Evolutionary conservation across 495 filamentous ascomycete species (phyloP).

Genomic region (Trichoderma orchidacearum): DNA sequence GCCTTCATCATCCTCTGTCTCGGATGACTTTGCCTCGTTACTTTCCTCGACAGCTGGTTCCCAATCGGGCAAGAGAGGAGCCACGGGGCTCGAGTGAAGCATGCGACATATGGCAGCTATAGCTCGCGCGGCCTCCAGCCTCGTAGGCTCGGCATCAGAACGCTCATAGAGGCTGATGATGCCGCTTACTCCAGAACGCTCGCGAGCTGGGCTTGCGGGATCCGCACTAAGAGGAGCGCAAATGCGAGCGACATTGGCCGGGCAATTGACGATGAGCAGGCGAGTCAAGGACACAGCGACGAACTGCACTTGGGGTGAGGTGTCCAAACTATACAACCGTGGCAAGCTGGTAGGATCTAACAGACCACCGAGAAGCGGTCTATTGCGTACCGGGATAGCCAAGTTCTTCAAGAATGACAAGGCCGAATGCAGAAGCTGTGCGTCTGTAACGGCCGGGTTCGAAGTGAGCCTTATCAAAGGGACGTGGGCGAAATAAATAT

Average conservation of each 20-base stretch:
- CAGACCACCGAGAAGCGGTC: slow-evolving; percentile 39
- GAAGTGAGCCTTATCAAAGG: slow-evolving; percentile 40
- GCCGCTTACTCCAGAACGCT: slow-evolving; percentile 40
- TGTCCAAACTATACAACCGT: slow-evolving; percentile 44
- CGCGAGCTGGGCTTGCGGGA: slow-evolving; percentile 22
- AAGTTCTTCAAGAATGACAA: slow-evolving; percentile 73
- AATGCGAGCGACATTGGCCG: slow-evolving; percentile 39
- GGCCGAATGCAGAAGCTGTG: slow-evolving; percentile 48
- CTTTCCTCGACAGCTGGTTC: neutral
- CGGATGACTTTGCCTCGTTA: neutral
- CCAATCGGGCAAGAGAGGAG: neutral
- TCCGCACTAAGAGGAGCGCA: slow-evolving; percentile 26
- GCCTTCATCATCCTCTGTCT: neutral
- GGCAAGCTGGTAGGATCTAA: slow-evolving; percentile 37
- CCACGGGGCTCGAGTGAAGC: slow-evolving; percentile 19
- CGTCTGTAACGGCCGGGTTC: slow-evolving; percentile 11
- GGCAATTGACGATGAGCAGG: slow-evolving; percentile 47
- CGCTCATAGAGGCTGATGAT: slow-evolving; percentile 45
- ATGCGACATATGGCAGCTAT: slow-evolving; percentile 51
- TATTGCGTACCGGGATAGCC: slow-evolving; percentile 53
- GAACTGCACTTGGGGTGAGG: slow-evolving; percentile 56
- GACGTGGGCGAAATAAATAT: slow-evolving; percentile 35
- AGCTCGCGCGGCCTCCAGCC: slow-evolving; percentile 59
- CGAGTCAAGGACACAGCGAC: slow-evolving; percentile 52
- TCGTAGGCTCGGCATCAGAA: slow-evolving; percentile 49